Evolutionary conservation across 2,329 filamentous ascomycete genomes (phyloP), one percentile per base, ranked within the genome.

Genomic region (Seiridium cupressi): DNA sequence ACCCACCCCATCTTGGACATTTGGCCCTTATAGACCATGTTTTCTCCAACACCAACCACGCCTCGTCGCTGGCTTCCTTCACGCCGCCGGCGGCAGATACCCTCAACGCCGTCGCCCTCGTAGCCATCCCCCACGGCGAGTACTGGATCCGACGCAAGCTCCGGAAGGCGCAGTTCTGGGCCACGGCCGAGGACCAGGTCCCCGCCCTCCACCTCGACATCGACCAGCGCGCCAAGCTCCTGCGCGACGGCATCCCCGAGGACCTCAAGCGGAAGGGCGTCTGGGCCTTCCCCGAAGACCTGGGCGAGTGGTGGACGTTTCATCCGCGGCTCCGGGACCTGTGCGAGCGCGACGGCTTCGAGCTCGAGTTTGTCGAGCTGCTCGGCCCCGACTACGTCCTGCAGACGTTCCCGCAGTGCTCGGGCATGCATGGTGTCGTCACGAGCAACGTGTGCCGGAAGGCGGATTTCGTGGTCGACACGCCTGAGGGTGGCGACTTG

Each of bases 1-100:
- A 77, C 56, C 75, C 75, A 1, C 74, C 75, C 11, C 74, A 76
- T 55, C 64, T 60, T 5, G 74, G 74, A 0, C 75, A 77, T 51
- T 49, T 70, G 1, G 60, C 71, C 0, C 68, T 77, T 3, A 68
- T 77, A 1, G 57, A 60, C 1, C 66, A 75, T 56, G 68, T 69
- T 7, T 69, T 70, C 42, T 51, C 60, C 1, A 66, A 73, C 47
- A 48, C 35, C 26, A 40, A 13, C 4, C 7, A 18, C 13, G 44
- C 40, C 18, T n/a, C 38, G 18, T 35, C 26, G 47, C 46, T 35
- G 34, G 32, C 42, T 3, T 51, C 56, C 46, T 40, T 10, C 31
- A 9, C 48, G 48, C 8, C 48, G 7, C 26, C 48, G 7, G 51
- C 34, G 3, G 35, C 32, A 13, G 18, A 40, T 4, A 18, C 10